phyloP scores from a whole-genome alignment of 768 basidiomycete species.

The Phanerochaete carnosa region DNA sequence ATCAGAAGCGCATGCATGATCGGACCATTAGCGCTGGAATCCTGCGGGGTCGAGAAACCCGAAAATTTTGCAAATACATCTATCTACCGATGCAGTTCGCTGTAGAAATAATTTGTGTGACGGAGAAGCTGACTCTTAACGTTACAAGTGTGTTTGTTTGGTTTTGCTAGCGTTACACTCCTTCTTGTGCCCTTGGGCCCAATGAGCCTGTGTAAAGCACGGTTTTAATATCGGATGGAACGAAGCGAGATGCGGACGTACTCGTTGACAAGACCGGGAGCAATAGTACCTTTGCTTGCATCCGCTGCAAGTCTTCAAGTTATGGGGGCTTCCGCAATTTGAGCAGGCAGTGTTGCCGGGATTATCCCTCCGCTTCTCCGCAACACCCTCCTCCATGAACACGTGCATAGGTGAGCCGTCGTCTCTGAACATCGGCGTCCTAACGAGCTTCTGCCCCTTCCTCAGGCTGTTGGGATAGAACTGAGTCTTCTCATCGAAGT shows the following conservation, averaged over 20 bases:
- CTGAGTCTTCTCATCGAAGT: neutral
- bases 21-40: neutral
- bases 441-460: neutral
- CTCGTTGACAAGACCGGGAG: slow-evolving; percentile 4
- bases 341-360: slow-evolving; percentile 7
- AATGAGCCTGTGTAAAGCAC: neutral
- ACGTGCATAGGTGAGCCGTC: neutral
- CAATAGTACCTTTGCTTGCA: slow-evolving; percentile 11
- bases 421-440: neutral
- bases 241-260: neutral
- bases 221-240: neutral
- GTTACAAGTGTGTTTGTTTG: too few relatives aligned
- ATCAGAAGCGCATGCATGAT: neutral
- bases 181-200: slow-evolving; percentile 7
- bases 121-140: too few relatives aligned
- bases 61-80: neutral
- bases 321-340: slow-evolving; percentile 8
- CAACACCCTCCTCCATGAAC: slow-evolving; percentile 7
- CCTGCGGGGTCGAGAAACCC: neutral
- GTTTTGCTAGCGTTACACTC: neutral
- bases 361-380: neutral
- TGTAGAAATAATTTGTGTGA: too few relatives aligned
- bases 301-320: slow-evolving; percentile 4
- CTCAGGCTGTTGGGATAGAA: neutral
- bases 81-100: neutral